phyloP scores from a whole-genome alignment of 2,329 filamentous ascomycete species.

The Penicillium sp. region DNA sequence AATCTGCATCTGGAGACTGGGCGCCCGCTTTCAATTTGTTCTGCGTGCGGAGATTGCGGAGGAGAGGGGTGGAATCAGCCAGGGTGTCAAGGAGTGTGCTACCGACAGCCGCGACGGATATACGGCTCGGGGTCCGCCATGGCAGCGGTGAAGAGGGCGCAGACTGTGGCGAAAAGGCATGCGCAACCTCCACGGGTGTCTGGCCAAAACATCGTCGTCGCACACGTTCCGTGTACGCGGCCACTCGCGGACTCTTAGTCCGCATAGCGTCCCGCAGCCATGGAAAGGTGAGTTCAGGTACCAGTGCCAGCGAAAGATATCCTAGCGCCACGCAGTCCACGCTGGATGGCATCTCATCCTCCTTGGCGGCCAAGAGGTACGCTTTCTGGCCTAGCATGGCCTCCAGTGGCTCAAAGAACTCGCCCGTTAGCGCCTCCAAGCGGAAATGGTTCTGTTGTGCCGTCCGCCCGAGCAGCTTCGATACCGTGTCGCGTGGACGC shows the following conservation, averaged over 20 bases:
- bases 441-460: conserved; percentile 74
- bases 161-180: conserved; percentile 24
- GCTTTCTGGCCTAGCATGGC: conserved; percentile 59
- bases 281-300: conserved; percentile 60
- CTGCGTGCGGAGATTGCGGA: conserved; percentile 39
- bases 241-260: conserved; percentile 50
- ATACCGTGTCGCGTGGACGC: conserved; percentile 60
- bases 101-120: conserved; percentile 35
- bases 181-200: conserved; percentile 19
- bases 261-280: conserved; percentile 63
- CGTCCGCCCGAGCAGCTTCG: conserved; percentile 63
- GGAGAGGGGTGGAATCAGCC: conserved; percentile 40
- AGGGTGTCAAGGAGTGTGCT: conserved; percentile 37
- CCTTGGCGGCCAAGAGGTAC: conserved; percentile 55
- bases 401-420: conserved; percentile 71
- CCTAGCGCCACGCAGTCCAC: conserved; percentile 80
- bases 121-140: conserved; percentile 38
- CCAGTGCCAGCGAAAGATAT: conserved; percentile 74
- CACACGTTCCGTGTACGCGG: conserved; percentile 48
- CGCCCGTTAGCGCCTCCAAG: conserved; percentile 69
- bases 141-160: conserved; percentile 29
- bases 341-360: conserved; percentile 54
- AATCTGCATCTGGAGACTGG: conserved; percentile 26
- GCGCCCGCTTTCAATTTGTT: conserved; percentile 39
- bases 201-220: conserved; percentile 41